A percentile compares a stretch with the other conserved stretches of the same genome.
Evolutionary conservation across 768 basidiomycete species (phyloP).

Genomic region (Amylocystis lapponica): DNA sequence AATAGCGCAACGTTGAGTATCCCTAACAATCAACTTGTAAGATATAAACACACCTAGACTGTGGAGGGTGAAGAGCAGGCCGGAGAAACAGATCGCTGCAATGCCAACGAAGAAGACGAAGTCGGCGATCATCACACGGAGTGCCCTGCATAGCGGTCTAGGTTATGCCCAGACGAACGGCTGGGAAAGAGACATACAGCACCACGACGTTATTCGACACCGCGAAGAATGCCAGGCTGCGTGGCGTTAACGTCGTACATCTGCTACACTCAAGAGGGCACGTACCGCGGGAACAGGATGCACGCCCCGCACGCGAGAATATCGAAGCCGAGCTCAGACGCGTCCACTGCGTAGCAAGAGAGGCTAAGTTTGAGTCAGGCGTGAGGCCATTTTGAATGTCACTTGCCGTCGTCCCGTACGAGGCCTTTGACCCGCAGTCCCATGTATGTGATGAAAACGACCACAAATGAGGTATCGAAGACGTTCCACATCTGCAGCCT

Average conservation of each 20-base stretch:
- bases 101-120: slow-evolving; percentile 77
- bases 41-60: slow-evolving; percentile 35
- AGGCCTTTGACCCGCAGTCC: slow-evolving; percentile 63
- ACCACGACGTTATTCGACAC: slow-evolving; percentile 76
- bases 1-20: not conserved
- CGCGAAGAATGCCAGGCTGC: slow-evolving; percentile 74
- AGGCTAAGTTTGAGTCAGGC: not conserved
- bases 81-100: slow-evolving; percentile 77
- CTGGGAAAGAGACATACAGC: slow-evolving; percentile 31
- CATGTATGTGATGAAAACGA: slow-evolving; percentile 66
- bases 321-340: slow-evolving; percentile 72
- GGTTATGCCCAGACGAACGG: slow-evolving; percentile 6
- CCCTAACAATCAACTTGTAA: slow-evolving; percentile 12
- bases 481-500: slow-evolving; percentile 79
- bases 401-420: slow-evolving; percentile 43
- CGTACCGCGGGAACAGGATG: slow-evolving; percentile 74
- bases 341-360: slow-evolving; percentile 25
- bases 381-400: not conserved
- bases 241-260: not conserved
- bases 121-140: slow-evolving; percentile 78
- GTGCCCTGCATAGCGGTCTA: slow-evolving; percentile 40
- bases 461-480: slow-evolving; percentile 72
- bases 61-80: slow-evolving; percentile 54
- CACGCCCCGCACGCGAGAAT: slow-evolving; percentile 81
- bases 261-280: not conserved